Percentiles rank a stretch among this genome's conserved stretches.
Evolutionary conservation across 176 grass and related monocot genomes (phyloP).

Genomic region (Juncus inflexus): DNA sequence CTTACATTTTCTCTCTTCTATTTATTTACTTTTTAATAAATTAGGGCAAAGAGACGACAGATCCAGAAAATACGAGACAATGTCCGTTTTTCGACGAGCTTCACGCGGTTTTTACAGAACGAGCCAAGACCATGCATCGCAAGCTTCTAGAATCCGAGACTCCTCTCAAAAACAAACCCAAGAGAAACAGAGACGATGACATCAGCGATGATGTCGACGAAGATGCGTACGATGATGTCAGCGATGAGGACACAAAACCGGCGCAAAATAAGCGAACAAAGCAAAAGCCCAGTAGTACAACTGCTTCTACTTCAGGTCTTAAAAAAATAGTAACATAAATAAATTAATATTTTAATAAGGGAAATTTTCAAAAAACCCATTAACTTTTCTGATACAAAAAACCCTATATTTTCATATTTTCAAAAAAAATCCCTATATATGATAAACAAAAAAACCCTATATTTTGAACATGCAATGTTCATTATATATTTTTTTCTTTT

Average conservation of each 20-base stretch:
- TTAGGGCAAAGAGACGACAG: conserved; percentile 96
- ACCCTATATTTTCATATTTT: too few relatives aligned
- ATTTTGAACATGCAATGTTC: too few relatives aligned
- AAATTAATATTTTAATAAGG: too few relatives aligned
- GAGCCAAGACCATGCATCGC: conserved; percentile 73
- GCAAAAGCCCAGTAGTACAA: neutral
- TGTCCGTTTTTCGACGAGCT: conserved; percentile 95
- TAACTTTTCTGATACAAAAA: too few relatives aligned
- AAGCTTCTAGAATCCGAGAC: conserved; percentile 38
- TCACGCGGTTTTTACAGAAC: conserved; percentile 74
- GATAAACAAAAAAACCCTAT: too few relatives aligned
- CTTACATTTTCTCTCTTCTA: neutral
- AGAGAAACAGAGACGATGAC: conserved; percentile 24
- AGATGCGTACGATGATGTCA: conserved; percentile 38
- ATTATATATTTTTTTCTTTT: too few relatives aligned
- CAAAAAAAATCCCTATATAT: too few relatives aligned
- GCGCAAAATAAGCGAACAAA: conserved; percentile 10
- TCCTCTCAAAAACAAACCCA: conserved; percentile 33
- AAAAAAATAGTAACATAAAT: neutral
- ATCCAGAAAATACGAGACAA: conserved; percentile 60
- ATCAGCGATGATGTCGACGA: conserved; percentile 33
- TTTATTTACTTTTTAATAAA: conserved; percentile 17
- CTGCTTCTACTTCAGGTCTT: conserved; percentile 19
- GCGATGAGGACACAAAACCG: conserved; percentile 41
- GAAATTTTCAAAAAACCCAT: too few relatives aligned